Evolutionary conservation across 345 rosid species (phyloP).

Genomic region (Citrus maxima): DNA sequence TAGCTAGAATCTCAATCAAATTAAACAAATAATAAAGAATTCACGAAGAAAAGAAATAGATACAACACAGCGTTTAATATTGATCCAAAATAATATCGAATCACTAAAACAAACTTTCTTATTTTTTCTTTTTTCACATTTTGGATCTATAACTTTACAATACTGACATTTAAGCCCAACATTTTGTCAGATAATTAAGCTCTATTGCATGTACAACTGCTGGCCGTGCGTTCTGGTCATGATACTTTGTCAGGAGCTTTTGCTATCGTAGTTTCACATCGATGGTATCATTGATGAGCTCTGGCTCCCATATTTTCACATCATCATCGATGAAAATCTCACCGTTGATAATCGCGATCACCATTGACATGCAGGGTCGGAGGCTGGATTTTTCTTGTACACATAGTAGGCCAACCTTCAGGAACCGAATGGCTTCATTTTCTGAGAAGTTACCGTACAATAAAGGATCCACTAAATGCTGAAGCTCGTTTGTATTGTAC

Average conservation of each 20-base stretch:
- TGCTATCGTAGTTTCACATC: conserved; percentile 12
- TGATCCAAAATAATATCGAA: too few relatives aligned
- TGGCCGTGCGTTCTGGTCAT: not conserved
- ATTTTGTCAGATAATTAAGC: too few relatives aligned
- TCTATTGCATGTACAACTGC: too few relatives aligned
- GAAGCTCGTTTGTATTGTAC: conserved; percentile 22
- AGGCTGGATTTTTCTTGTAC: conserved; percentile 29
- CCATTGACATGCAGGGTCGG: conserved; percentile 27
- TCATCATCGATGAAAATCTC: conserved; percentile 10
- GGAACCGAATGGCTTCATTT: conserved; percentile 26
- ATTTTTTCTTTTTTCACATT: too few relatives aligned
- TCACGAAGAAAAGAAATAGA: too few relatives aligned
- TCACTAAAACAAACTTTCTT: too few relatives aligned
- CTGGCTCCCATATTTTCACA: conserved; percentile 16
- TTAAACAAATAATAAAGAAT: too few relatives aligned
- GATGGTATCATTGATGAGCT: conserved; percentile 16
- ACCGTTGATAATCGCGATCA: conserved; percentile 25
- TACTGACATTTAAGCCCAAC: too few relatives aligned
- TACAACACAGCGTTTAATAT: too few relatives aligned
- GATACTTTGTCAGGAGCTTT: not conserved
- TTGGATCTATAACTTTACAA: too few relatives aligned
- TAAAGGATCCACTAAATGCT: conserved; percentile 24
- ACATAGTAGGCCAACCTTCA: conserved; percentile 29
- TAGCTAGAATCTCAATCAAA: too few relatives aligned
- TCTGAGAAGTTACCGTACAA: conserved; percentile 16